Evolutionary conservation across 192 early-diverging fungal species (phyloP), one percentile per base, ranked within the genome.

Genomic region (Coemansia sp.): DNA sequence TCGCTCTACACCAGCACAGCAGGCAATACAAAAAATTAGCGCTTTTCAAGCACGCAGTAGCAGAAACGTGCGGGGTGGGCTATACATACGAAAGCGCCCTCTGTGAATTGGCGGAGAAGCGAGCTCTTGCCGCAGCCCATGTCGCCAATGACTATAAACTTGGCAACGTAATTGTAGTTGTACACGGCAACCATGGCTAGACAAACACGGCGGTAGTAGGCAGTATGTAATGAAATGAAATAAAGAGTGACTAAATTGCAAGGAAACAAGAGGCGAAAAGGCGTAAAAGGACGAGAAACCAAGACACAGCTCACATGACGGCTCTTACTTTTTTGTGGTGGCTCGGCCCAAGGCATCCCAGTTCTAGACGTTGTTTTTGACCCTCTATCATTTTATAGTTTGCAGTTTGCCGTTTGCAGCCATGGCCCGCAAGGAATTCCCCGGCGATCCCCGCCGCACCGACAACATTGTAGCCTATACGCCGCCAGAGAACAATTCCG

Each of bases 101-200:
- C 81, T 28, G 73, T 71, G 31, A 82, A 82, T 38, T 73, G 62
- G 43, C 75, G 81, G 4, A 82, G 73, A 40, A 82, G 62, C 22
- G 76, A 75, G 71, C 76, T 82, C 48, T 82, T 82, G 63, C 81
- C 81, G 42, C 67, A 68, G 58, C 81, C 77, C 81, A 82, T 82
- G 55, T 82, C 81, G 60, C 81, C 81, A 38, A 82, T 76, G 23
- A 82, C 59, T 10, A 82, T 80, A 56, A 82, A 69, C 73, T 82
- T 82, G 60, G 77, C 77, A 18, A 80, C 69, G 64, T 79, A 82
- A 60, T 50, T 61, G 68, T 82, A 80, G 65, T 82, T 77, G 68
- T 74, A 82, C 10, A 77, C 60, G 48, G 76, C 76, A 7, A 79
- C 69, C 76, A 79, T 79, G 52, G 57, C 35, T 42, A 27, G 38